Conservation (phyloP, 163 green algal genomes). For the Smithsoniella earleae region DNA sequence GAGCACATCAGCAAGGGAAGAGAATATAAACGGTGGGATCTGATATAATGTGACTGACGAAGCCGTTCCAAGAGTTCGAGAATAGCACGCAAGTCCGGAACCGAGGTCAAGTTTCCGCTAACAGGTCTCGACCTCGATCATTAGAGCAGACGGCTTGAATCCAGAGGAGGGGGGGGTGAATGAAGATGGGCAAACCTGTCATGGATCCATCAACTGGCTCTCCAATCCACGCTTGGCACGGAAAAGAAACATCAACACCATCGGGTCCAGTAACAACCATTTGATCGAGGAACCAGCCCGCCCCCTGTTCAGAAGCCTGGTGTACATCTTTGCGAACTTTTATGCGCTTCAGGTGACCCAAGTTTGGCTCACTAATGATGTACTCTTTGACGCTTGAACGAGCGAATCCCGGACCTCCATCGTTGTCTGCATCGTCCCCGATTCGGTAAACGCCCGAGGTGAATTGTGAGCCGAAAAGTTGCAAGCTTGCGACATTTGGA, state of each 20-base stretch:
- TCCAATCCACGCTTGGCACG: constrained; percentile 11
- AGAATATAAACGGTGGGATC: no score
- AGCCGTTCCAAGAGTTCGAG: no score
- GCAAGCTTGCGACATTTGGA: neutral
- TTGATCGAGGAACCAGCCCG: neutral
- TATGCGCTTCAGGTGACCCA: neutral
- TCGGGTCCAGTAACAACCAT: neutral
- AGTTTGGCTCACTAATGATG: neutral
- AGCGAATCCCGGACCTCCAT: neutral
- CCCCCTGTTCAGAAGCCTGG: neutral
- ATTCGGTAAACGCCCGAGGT: neutral
- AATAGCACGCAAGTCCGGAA: no score
- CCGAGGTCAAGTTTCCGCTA: no score
- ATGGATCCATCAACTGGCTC: neutral
- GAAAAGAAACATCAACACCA: neutral
- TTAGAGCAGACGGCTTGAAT: no score
- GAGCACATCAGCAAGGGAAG: no score
- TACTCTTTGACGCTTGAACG: neutral
- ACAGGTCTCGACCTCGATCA: no score
- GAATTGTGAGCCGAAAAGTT: neutral
- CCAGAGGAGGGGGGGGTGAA: no score
- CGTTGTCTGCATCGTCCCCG: constrained; percentile 1
- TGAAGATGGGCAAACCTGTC: neutral
- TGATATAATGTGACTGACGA: no score
- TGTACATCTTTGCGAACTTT: neutral